Evolutionary conservation across 2,329 filamentous ascomycete genomes (phyloP), one percentile per base, ranked within the genome.

Genomic region (Didymella pinodella): DNA sequence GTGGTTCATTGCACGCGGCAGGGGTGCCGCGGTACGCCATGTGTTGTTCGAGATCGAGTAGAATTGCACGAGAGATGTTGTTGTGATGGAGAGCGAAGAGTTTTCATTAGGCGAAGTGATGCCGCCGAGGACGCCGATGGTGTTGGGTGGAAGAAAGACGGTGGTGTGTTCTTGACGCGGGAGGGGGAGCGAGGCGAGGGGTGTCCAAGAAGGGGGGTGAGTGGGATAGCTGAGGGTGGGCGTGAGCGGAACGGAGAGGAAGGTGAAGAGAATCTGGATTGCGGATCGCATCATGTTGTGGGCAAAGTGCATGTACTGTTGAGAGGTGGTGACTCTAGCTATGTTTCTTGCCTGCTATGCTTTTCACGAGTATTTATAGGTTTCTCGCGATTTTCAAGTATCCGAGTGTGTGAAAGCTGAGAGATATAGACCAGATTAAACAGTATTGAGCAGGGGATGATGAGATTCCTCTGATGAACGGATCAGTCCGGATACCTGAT

Each of bases 91-190:
- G 6, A 36, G 32, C 16, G 32, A 6, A n/a, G 32, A 32, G 20
- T 41, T 47, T 34, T 28, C 41, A 12, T 58, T 59, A n/a, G 38
- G 47, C 4, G 62, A 64, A 6, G 65, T 57, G 18, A 71, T 59
- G 20, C 71, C 70, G 41, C 70, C 69, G 7, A 73, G 43, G 29
- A 71, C 66, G 16, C 51, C 55, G 38, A 72, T 57, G 7, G 62
- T 67, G 25, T 50, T 61, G 5, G 65, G 67, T 10, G 63, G 59
- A 2, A 70, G 48, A 46, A 64, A 66, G 11, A 71, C 43, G 0
- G 67, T 69, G 3, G 58, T 62, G 46, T 72, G 70, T 55, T 72
- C 70, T 63, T 72, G 70, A n/a, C 66, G 61, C 12, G 68, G 38
- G 8, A 66, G 11, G 1, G 68, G 53, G n/a, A 68, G 26, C 3